Conservation (phyloP, 2,329 filamentous ascomycete species). For the Penicillium psychrosexuale region DNA sequence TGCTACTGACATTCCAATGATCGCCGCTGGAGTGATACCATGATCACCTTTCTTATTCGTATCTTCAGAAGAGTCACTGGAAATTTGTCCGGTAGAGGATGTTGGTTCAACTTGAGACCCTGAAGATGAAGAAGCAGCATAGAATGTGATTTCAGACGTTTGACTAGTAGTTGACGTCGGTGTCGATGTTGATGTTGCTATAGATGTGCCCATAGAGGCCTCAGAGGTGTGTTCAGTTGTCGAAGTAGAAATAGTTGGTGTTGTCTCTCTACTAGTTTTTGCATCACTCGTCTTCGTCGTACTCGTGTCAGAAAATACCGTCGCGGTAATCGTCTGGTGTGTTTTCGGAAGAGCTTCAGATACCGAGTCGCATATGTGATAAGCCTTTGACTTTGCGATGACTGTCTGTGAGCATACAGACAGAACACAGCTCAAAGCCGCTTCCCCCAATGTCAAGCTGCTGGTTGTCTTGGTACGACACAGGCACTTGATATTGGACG, state of each 20-base stretch:
- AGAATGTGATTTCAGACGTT: constrained; percentile 14
- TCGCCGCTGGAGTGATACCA: constrained; percentile 27
- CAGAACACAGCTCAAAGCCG: constrained; percentile 63
- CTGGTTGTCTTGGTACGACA: constrained; percentile 59
- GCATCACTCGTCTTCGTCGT: constrained; percentile 5
- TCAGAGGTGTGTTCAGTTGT: neutral
- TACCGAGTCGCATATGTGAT: constrained; percentile 55
- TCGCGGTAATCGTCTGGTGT: constrained; percentile 39
- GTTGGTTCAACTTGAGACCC: constrained; percentile 3
- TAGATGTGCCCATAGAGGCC: neutral
- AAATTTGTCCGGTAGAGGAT: neutral
- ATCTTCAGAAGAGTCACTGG: constrained; percentile 13
- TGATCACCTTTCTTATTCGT: constrained; percentile 5
- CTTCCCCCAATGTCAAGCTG: constrained; percentile 70
- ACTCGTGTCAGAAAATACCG: constrained; percentile 22
- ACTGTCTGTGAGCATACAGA: constrained; percentile 54
- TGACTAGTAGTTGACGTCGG: constrained; percentile 11
- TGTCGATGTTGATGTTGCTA: constrained; percentile 6
- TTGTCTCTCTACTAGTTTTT: constrained; percentile 2
- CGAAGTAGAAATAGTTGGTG: constrained; percentile 2
- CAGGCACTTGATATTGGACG: constrained; percentile 59
- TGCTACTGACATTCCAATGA: constrained; percentile 39
- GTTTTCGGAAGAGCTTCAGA: constrained; percentile 34
- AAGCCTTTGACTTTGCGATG: constrained; percentile 44
- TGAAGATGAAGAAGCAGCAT: constrained; percentile 20